Percentiles rank a stretch among this genome's conserved stretches.
These are phyloP conservation scores for Boletus sp. DNA, from an alignment of 768 basidiomycete genomes.

Conservation along the genomic window DNA sequence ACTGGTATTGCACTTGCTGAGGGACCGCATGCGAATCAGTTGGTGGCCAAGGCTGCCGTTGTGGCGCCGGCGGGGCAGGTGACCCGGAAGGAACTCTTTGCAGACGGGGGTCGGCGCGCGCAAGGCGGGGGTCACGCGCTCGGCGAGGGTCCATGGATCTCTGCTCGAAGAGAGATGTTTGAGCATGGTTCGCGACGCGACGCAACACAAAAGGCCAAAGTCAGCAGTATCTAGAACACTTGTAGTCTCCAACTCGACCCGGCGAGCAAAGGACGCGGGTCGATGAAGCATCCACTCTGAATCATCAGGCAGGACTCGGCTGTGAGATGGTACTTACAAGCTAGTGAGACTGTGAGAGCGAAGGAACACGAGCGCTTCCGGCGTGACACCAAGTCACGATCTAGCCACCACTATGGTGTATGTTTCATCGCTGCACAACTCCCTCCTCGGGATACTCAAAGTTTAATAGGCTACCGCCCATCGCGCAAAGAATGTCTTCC, in stretches of 20 bases:
- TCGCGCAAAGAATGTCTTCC: constrained; percentile 19
- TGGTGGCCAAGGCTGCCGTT: constrained; percentile 26
- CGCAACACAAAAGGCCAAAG: constrained; percentile 23
- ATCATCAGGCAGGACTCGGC: constrained; percentile 54
- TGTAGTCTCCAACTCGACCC: constrained; percentile 74
- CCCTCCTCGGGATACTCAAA: constrained; percentile 1
- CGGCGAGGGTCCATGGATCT: constrained; percentile 70
- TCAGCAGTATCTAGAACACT: constrained; percentile 97
- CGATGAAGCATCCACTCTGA: constrained; percentile 90
- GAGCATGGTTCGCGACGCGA: constrained; percentile 14
- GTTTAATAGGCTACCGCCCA: constrained; percentile 1
- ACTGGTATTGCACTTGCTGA: constrained; percentile 19
- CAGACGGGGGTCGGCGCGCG: constrained; percentile 63
- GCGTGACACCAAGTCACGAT: constrained; percentile 20
- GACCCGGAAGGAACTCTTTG: constrained; percentile 45
- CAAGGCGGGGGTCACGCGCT: constrained; percentile 77
- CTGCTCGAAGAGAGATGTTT: constrained; percentile 9
- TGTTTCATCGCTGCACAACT: not conserved
- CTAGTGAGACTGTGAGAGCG: not conserved
- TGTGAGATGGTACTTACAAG: constrained; percentile 20
- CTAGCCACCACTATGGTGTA: constrained; percentile 5
- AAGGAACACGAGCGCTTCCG: not conserved
- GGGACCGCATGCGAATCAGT: constrained; percentile 9
- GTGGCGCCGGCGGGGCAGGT: constrained; percentile 29
- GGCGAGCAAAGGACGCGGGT: constrained; percentile 46